Conservation (phyloP, 768 basidiomycete genomes). For the Lactifluus pinguis region DNA sequence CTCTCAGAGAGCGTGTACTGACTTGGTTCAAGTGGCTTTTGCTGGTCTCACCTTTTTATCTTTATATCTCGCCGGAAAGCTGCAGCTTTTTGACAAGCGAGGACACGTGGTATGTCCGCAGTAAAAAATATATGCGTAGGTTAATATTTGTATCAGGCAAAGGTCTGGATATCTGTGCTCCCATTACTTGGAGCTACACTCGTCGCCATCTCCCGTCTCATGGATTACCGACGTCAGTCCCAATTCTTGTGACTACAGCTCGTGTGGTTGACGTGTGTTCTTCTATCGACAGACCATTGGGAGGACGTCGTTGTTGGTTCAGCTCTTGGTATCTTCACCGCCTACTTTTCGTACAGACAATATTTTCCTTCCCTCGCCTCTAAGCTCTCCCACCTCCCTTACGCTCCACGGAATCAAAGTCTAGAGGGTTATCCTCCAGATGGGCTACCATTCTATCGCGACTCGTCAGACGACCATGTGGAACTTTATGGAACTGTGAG, state of each 20-base stretch:
- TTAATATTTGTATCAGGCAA: conserved; percentile 27
- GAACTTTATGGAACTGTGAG: conserved; percentile 26
- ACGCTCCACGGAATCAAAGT: conserved; percentile 54
- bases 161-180: conserved; percentile 74
- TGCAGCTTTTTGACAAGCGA: conserved; percentile 78
- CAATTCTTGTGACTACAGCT: not conserved
- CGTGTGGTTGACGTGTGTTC: conserved; percentile 12
- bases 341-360: conserved; percentile 74
- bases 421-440: conserved; percentile 26
- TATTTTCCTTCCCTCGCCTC: conserved; percentile 73
- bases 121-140: not conserved
- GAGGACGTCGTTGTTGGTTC: conserved; percentile 81
- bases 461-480: conserved; percentile 7
- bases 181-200: conserved; percentile 73
- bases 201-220: conserved; percentile 79
- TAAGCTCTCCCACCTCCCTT: conserved; percentile 56
- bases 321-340: conserved; percentile 57
- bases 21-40: conserved; percentile 59
- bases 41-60: conserved; percentile 86
- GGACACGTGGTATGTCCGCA: conserved; percentile 56
- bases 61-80: conserved; percentile 85
- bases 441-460: not conserved
- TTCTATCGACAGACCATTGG: conserved; percentile 63
- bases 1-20: not conserved
- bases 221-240: conserved; percentile 79